Conservation (phyloP, 2,329 filamentous ascomycete species). For the Zalaria obscura region DNA sequence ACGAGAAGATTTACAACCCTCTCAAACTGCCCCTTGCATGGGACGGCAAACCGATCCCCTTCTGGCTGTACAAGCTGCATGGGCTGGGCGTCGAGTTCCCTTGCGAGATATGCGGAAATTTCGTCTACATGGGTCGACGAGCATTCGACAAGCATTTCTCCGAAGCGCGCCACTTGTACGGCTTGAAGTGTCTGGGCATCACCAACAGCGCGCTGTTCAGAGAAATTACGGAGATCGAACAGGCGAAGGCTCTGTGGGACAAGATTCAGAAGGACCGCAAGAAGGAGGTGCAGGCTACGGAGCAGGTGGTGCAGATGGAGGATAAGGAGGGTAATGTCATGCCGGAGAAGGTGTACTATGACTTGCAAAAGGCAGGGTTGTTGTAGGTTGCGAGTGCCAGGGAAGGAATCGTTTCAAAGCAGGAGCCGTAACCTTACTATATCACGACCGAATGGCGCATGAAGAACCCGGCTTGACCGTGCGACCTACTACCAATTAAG, state of each 20-base stretch:
- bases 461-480: no score
- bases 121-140: slow-evolving; percentile 93
- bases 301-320: slow-evolving; percentile 94
- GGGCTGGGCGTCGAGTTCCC: slow-evolving; percentile 87
- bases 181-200: slow-evolving; percentile 85
- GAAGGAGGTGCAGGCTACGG: slow-evolving; percentile 59
- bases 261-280: slow-evolving; percentile 82
- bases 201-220: slow-evolving; percentile 82
- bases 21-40: slow-evolving; percentile 90
- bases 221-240: slow-evolving; percentile 84
- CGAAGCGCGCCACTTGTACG: slow-evolving; percentile 83
- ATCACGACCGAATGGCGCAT: no score
- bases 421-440: no score
- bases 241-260: slow-evolving; percentile 79
- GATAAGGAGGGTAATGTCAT: slow-evolving; percentile 95
- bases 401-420: no score
- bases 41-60: slow-evolving; percentile 98
- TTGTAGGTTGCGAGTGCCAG: slow-evolving; percentile 33
- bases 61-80: slow-evolving; percentile 96
- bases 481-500: no score
- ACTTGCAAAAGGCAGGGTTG: slow-evolving; percentile 84
- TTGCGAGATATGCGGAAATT: slow-evolving; percentile 96
- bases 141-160: slow-evolving; percentile 99
- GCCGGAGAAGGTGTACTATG: slow-evolving; percentile 96
- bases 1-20: slow-evolving; percentile 91